Conservation (phyloP, 129 eudicot species). For the Tagetes patula region DNA sequence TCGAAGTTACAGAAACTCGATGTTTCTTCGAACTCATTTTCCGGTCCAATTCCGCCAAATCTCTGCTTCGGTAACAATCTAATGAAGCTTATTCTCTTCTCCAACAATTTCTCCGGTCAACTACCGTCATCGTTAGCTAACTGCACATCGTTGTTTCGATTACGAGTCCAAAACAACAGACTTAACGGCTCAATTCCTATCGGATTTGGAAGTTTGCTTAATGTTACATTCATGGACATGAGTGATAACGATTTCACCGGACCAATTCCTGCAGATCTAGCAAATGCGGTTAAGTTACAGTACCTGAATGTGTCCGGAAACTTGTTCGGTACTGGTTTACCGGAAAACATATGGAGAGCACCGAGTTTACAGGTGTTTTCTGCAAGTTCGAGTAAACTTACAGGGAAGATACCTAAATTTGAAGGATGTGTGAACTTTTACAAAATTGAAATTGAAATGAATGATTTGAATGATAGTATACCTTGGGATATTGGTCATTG, state of each 20-base stretch:
- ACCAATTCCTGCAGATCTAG: slow-evolving; percentile 64
- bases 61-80: slow-evolving; percentile 70
- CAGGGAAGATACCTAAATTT: slow-evolving; percentile 75
- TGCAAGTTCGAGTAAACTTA: slow-evolving; percentile 52
- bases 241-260: slow-evolving; percentile 74
- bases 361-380: slow-evolving; percentile 73
- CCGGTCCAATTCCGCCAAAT: slow-evolving; percentile 74
- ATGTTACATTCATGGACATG: slow-evolving; percentile 68
- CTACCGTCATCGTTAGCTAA: slow-evolving; percentile 68
- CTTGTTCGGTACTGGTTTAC: slow-evolving; percentile 45
- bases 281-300: slow-evolving; percentile 54
- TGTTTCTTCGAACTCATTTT: slow-evolving; percentile 71
- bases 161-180: slow-evolving; percentile 65
- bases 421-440: slow-evolving; percentile 69
- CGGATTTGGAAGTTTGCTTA: slow-evolving; percentile 68
- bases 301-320: slow-evolving; percentile 69
- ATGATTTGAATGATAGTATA: slow-evolving; percentile 61
- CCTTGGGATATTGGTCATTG: slow-evolving; percentile 96
- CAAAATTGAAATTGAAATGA: slow-evolving; percentile 70
- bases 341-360: slow-evolving; percentile 74
- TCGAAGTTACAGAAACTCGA: slow-evolving; percentile 62
- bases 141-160: slow-evolving; percentile 64
- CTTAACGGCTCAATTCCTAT: slow-evolving; percentile 73
- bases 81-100: slow-evolving; percentile 62
- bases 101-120: slow-evolving; percentile 54